Evolutionary conservation across 129 eudicot species (phyloP), one percentile per base, ranked within the genome.

Genomic region (Rutidosis leptorrhynchoides): DNA sequence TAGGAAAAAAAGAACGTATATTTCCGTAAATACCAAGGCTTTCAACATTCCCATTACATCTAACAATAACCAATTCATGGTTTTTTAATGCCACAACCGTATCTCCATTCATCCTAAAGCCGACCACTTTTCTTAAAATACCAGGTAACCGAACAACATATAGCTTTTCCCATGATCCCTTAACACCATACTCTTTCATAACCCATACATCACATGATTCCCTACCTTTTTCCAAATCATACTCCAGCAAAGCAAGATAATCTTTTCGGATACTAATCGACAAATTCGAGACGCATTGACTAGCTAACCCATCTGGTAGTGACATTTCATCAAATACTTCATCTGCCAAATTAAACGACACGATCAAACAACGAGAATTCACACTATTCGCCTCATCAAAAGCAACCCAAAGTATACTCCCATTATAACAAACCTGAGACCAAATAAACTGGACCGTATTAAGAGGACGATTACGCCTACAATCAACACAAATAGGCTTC

Each of bases 401-500:
- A 5, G 79, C 87, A 55, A 87, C 49, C 94, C 94, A 86, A 75
- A 80, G 94, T 45, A 83, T 70, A 21, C 9, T 30, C 8, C 86
- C 86, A 62, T 65, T 74, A 2, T 78, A 54, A 62, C 78, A 86
- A 14, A 68, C 86, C 70, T 83, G 89, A 35, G 79, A 72, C 87
- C 87, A 83, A 29, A 46, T 49, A 66, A 72, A 62, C 1, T 67
- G 75, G 15, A 71, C 23, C 61, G 69, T 58, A 27, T 37, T 57
- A 76, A 19, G 58, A 21, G 60, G 72, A 46, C 48, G 46, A 16
- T 29, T 61, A 27, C 51, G 53, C 62, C 32, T 45, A 11, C 45
- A 37, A 10, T 37, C 45, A 11, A 11, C 12, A 9, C 73, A 57
- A 12, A 26, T 6, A 26, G 77, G 62, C 23, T 35, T 69, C 40